Conservation (phyloP, 805 yeast genomes). For the Brettanomyces nanus region DNA sequence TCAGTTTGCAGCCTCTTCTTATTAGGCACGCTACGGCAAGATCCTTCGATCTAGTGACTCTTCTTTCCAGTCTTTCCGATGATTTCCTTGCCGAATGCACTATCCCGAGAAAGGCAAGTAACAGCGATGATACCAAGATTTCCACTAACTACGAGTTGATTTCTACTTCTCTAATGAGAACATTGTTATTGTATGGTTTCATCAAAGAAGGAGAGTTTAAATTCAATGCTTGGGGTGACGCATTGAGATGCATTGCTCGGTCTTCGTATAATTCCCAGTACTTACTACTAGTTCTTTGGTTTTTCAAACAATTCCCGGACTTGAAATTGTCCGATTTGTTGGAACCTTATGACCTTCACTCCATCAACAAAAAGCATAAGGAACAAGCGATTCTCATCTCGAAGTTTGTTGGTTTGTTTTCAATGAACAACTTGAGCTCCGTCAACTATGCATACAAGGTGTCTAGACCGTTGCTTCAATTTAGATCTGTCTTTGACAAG, state of each 20-base stretch:
- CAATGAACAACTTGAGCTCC: constrained; percentile 39
- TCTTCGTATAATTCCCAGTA: constrained; percentile 26
- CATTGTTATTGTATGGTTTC: constrained; percentile 43
- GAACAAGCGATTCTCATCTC: constrained; percentile 34
- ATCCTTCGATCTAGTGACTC: constrained; percentile 27
- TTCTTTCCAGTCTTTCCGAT: constrained; percentile 23
- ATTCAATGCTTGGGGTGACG: constrained; percentile 44
- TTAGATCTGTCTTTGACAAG: constrained; percentile 55
- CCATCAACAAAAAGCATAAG: constrained; percentile 31
- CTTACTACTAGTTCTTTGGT: constrained; percentile 38
- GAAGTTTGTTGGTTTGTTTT: constrained; percentile 40
- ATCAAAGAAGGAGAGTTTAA: constrained; percentile 32
- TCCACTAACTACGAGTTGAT: constrained; percentile 44
- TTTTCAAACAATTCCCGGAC: constrained; percentile 29
- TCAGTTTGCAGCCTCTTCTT: constrained; percentile 27
- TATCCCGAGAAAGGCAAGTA: constrained; percentile 5
- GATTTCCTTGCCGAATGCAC: constrained; percentile 22
- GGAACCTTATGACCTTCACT: constrained; percentile 23
- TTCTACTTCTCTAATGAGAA: constrained; percentile 47
- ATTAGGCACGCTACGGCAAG: constrained; percentile 24
- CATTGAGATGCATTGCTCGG: constrained; percentile 32
- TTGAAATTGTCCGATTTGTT: constrained; percentile 35
- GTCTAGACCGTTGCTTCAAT: constrained; percentile 55
- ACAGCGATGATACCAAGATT: constrained; percentile 22
- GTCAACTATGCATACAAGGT: constrained; percentile 61